Evolutionary conservation across 371 early-diverging fungal species (phyloP).

Genomic region (Coemansia sp.): DNA sequence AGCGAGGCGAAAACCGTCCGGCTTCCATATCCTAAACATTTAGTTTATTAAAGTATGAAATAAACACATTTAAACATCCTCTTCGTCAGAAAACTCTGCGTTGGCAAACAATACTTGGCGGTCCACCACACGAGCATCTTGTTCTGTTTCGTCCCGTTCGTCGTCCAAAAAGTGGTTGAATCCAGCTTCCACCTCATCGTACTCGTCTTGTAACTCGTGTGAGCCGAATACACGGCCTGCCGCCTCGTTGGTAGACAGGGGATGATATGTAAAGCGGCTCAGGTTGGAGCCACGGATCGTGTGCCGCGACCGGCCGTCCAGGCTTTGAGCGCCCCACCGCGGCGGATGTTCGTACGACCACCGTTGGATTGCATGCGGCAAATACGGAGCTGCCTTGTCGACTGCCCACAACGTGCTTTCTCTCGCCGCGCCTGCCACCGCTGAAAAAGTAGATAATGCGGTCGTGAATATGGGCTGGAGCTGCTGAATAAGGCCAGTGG

Average conservation of each 20-base stretch:
- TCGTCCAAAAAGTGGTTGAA: slow-evolving; percentile 49
- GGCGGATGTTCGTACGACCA: slow-evolving; percentile 52
- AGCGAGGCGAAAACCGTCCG: no score
- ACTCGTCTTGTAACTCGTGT: slow-evolving; percentile 20
- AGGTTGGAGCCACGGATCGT: slow-evolving; percentile 10
- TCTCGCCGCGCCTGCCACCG: slow-evolving; percentile 28
- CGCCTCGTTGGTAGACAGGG: slow-evolving; percentile 29
- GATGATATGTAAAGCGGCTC: slow-evolving; percentile 27
- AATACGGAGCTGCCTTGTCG: slow-evolving; percentile 42
- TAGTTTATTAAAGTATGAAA: no score
- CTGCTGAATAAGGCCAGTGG: slow-evolving; percentile 22
- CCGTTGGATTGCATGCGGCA: slow-evolving; percentile 35
- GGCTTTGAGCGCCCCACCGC: slow-evolving; percentile 43
- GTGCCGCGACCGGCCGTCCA: slow-evolving; percentile 34
- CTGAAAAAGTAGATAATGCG: slow-evolving; percentile 33
- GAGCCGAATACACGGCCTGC: slow-evolving; percentile 24
- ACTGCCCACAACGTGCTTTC: slow-evolving; percentile 38
- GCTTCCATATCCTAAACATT: no score
- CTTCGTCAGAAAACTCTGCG: slow-evolving; percentile 42
- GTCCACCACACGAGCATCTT: slow-evolving; percentile 34
- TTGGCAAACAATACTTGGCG: slow-evolving; percentile 48
- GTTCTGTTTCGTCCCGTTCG: slow-evolving; percentile 6
- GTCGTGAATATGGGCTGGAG: slow-evolving; percentile 38
- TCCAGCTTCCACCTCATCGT: slow-evolving; percentile 46
- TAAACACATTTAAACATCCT: not conserved